phyloP scores from a whole-genome alignment of 352 stramenopile genomes.

The Pythium insidiosum region DNA sequence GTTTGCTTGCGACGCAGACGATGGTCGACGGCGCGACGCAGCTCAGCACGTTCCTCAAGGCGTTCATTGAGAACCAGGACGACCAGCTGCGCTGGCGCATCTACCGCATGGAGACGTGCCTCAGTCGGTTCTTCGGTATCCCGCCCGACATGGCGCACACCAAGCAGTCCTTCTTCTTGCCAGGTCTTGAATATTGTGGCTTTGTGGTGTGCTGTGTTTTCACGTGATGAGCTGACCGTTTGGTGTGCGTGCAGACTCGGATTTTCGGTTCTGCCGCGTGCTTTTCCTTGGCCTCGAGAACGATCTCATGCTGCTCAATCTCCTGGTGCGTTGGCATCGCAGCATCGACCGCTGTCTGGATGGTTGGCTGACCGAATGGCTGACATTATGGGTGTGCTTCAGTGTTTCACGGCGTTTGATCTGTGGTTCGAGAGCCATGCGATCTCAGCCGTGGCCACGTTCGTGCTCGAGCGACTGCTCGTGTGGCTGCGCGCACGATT shows the following conservation, averaged over 20 bases:
- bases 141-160: slow-evolving; percentile 63
- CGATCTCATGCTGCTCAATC: slow-evolving; percentile 85
- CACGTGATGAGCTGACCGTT: too few relatives aligned
- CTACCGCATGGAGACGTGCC: slow-evolving; percentile 68
- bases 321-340: slow-evolving; percentile 41
- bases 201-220: too few relatives aligned
- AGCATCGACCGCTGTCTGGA: too few relatives aligned
- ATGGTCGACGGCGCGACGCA: slow-evolving; percentile 46
- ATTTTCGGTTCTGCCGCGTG: slow-evolving; percentile 39
- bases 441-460: slow-evolving; percentile 55
- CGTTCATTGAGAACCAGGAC: slow-evolving; percentile 80
- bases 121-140: slow-evolving; percentile 59
- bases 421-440: slow-evolving; percentile 60
- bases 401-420: slow-evolving; percentile 68
- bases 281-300: slow-evolving; percentile 78
- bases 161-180: slow-evolving; percentile 57
- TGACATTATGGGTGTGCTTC: background rate
- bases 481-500: slow-evolving; percentile 26
- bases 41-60: slow-evolving; percentile 72
- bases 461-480: slow-evolving; percentile 35
- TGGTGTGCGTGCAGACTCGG: too few relatives aligned
- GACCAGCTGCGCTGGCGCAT: slow-evolving; percentile 71
- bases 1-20: slow-evolving; percentile 21
- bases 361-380: too few relatives aligned
- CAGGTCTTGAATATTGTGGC: slow-evolving; percentile 21